These are phyloP conservation scores for Ceratocystis alfenasii DNA, from an alignment of 2,329 filamentous ascomycete species.

Conservation along the genomic window DNA sequence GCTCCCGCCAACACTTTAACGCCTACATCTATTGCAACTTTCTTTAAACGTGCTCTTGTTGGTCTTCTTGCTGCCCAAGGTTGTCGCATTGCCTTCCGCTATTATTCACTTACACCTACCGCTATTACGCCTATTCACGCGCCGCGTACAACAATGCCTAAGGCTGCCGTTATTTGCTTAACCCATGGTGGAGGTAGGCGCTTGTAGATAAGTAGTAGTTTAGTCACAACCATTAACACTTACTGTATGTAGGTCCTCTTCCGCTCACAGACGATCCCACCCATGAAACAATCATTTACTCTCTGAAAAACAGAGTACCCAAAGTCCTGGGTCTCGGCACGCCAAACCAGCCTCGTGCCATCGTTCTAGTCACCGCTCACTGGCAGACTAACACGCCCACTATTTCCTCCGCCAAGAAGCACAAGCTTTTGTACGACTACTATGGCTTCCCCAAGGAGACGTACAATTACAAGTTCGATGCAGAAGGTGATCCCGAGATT, in stretches of 20 bases:
- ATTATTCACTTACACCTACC: neutral
- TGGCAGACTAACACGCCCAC: slow-evolving; percentile 41
- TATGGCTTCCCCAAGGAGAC: slow-evolving; percentile 45
- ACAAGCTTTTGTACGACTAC: slow-evolving; percentile 46
- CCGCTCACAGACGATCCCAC: slow-evolving; percentile 44
- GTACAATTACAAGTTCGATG: slow-evolving; percentile 45
- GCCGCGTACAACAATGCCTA: slow-evolving; percentile 29
- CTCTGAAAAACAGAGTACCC: slow-evolving; percentile 42
- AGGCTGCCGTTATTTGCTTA: slow-evolving; percentile 37
- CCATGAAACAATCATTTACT: slow-evolving; percentile 40
- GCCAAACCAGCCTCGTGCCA: slow-evolving; percentile 38
- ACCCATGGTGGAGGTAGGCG: slow-evolving; percentile 38
- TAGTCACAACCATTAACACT: neutral
- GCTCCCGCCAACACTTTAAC: neutral
- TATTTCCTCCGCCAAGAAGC: slow-evolving; percentile 39
- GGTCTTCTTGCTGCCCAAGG: slow-evolving; percentile 21
- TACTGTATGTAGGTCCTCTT: slow-evolving; percentile 37
- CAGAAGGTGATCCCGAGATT: slow-evolving; percentile 42
- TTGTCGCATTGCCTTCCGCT: slow-evolving; percentile 12
- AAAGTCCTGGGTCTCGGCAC: slow-evolving; percentile 44
- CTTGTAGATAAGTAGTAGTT: neutral
- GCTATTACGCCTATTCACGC: neutral
- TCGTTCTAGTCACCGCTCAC: slow-evolving; percentile 47
- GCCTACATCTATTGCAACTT: slow-evolving; percentile 4
- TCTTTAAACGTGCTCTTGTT: slow-evolving; percentile 20